phyloP scores from a whole-genome alignment of 2,329 filamentous ascomycete genomes.

The Alternaria sp. region DNA sequence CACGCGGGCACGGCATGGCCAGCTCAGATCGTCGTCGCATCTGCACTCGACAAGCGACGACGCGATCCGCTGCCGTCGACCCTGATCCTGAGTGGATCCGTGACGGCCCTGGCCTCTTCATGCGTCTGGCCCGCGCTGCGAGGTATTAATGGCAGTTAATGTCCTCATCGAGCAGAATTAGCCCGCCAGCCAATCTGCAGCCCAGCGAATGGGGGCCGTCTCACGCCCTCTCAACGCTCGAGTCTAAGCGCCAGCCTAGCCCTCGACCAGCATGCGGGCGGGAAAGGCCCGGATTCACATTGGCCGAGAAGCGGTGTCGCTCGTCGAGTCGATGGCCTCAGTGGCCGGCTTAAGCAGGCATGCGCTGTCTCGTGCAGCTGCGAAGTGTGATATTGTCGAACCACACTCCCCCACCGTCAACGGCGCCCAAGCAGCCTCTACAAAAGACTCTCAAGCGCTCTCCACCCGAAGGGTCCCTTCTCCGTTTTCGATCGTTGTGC shows the following conservation, averaged over 20 bases:
- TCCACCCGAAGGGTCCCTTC: slow-evolving; percentile 49
- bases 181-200: slow-evolving; percentile 18
- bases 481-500: slow-evolving; percentile 43
- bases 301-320: slow-evolving; percentile 33
- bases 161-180: slow-evolving; percentile 35
- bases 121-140: slow-evolving; percentile 16
- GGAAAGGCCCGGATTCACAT: slow-evolving; percentile 35
- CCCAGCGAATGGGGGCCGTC: slow-evolving; percentile 38
- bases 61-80: slow-evolving; percentile 34
- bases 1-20: slow-evolving; percentile 27
- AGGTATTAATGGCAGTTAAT: slow-evolving; percentile 44
- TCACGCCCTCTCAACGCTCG: slow-evolving; percentile 33
- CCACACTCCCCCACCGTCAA: slow-evolving; percentile 41
- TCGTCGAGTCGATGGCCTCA: slow-evolving; percentile 32
- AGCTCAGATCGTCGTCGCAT: slow-evolving; percentile 35
- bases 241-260: slow-evolving; percentile 43
- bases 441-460: slow-evolving; percentile 52
- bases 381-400: slow-evolving; percentile 37
- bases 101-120: slow-evolving; percentile 24
- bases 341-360: slow-evolving; percentile 34
- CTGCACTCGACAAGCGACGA: slow-evolving; percentile 21
- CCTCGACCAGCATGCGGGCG: slow-evolving; percentile 35
- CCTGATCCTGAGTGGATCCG: slow-evolving; percentile 13
- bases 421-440: slow-evolving; percentile 45
- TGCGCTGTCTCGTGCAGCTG: slow-evolving; percentile 43